Conservation (phyloP, 2,329 filamentous ascomycete species). For the Massarina eburnea region DNA sequence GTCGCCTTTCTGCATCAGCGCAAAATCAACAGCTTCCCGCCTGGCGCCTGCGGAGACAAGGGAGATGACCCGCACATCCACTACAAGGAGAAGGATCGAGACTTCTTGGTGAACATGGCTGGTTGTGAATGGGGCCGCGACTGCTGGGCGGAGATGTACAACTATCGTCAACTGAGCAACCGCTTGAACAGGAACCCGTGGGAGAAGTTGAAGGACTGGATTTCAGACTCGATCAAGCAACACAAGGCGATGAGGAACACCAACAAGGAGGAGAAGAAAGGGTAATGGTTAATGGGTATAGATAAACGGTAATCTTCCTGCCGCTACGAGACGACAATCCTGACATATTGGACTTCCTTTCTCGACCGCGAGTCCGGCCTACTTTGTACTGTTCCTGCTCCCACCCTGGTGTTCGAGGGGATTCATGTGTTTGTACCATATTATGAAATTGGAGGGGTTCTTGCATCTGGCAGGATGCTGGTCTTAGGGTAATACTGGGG, state of each 20-base stretch:
- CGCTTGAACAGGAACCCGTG: conserved; percentile 81
- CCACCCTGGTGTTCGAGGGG: not conserved
- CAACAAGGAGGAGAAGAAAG: conserved; percentile 21
- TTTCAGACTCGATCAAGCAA: conserved; percentile 42
- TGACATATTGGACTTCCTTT: not conserved
- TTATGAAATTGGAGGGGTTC: not conserved
- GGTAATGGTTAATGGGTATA: conserved; percentile 14
- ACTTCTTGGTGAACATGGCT: conserved; percentile 98
- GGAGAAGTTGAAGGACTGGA: conserved; percentile 63
- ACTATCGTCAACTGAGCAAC: conserved; percentile 88
- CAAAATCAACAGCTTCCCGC: conserved; percentile 91
- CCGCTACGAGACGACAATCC: conserved; percentile 10
- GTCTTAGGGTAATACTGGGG: not conserved
- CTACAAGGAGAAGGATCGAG: conserved; percentile 80
- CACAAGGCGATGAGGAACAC: conserved; percentile 29
- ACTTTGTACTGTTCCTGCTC: not conserved
- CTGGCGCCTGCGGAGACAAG: conserved; percentile 81
- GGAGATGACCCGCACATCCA: conserved; percentile 76
- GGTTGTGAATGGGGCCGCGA: conserved; percentile 96
- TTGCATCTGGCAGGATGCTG: not conserved
- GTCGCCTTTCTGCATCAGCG: conserved; percentile 88
- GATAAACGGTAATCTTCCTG: conserved; percentile 2
- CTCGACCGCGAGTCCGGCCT: not conserved
- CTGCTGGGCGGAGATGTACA: conserved; percentile 98
- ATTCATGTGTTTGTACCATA: not conserved